Evolutionary conservation across 2,329 filamentous ascomycete species (phyloP).

Genomic region (Curvularia sp.): DNA sequence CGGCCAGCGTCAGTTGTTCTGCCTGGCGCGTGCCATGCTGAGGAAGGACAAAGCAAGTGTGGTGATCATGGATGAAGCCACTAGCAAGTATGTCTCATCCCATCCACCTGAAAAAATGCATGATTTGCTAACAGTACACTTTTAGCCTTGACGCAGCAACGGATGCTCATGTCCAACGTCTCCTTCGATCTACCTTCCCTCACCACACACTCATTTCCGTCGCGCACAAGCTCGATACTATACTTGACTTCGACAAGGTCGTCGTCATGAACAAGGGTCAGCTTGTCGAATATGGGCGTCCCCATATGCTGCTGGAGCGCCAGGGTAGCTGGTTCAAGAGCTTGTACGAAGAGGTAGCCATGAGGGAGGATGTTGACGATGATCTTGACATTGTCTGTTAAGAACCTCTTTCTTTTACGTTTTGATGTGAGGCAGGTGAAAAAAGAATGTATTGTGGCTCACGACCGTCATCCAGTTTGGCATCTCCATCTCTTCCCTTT

Average conservation of each 20-base stretch:
- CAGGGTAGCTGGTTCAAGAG: constrained; percentile 43
- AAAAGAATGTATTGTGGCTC: not conserved
- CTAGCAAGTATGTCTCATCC: constrained; percentile 37
- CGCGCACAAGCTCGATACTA: constrained; percentile 64
- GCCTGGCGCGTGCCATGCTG: constrained; percentile 66
- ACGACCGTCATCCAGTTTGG: not conserved
- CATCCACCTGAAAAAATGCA: not conserved
- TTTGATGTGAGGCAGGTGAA: not conserved
- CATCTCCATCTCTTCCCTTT: not conserved
- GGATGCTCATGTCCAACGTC: constrained; percentile 63
- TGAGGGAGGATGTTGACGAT: constrained; percentile 5
- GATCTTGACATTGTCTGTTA: constrained; percentile 5
- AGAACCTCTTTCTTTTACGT: not conserved
- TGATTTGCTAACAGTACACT: constrained; percentile 9
- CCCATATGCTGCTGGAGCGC: constrained; percentile 38
- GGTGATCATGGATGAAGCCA: constrained; percentile 46
- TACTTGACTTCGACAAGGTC: constrained; percentile 61
- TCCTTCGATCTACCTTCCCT: constrained; percentile 61
- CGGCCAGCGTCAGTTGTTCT: constrained; percentile 70
- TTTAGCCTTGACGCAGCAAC: constrained; percentile 63
- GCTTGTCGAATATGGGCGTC: constrained; percentile 54
- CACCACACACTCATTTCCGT: constrained; percentile 66
- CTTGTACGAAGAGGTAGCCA: constrained; percentile 35
- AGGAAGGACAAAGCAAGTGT: constrained; percentile 34
- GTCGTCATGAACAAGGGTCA: constrained; percentile 59